Evolutionary conservation across 148 eudicot genomes (phyloP).

Genomic region (Rhododendron mucronatum): DNA sequence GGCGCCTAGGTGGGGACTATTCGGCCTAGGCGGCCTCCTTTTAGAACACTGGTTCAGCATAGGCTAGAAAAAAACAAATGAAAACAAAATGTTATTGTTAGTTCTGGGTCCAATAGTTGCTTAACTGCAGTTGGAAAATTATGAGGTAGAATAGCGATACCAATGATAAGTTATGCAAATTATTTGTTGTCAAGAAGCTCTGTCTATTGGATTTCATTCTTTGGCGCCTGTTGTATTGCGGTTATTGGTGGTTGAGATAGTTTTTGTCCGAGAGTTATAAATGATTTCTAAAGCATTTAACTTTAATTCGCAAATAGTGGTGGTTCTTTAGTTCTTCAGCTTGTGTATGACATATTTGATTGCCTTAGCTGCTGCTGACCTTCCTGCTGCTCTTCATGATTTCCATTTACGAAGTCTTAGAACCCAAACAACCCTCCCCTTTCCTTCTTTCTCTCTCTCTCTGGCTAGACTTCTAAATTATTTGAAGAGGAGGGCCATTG

Average conservation of each 20-base stretch:
- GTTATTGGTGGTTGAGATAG: background rate
- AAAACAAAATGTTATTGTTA: background rate
- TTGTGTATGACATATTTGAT: background rate
- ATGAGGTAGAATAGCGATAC: background rate
- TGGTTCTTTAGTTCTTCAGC: background rate
- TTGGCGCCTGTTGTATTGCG: background rate
- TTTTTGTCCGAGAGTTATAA: background rate
- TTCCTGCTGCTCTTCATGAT: background rate
- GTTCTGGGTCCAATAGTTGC: background rate
- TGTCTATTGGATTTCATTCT: background rate
- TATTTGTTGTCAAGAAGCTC: background rate
- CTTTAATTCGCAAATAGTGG: background rate
- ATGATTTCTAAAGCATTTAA: background rate
- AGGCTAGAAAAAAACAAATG: background rate
- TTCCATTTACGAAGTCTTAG: background rate
- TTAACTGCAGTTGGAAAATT: background rate
- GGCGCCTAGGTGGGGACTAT: too few species aligned
- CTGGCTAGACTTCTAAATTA: background rate
- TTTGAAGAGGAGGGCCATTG: background rate
- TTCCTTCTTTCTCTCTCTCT: background rate
- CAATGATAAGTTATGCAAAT: background rate
- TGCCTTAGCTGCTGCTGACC: background rate
- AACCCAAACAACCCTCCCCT: background rate
- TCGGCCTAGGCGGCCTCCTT: too few species aligned
- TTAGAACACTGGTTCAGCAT: too few species aligned